Evolutionary conservation across 257 asterid genomes (phyloP), one percentile per base, ranked within the genome.

Genomic region (Leonotis leonurus): DNA sequence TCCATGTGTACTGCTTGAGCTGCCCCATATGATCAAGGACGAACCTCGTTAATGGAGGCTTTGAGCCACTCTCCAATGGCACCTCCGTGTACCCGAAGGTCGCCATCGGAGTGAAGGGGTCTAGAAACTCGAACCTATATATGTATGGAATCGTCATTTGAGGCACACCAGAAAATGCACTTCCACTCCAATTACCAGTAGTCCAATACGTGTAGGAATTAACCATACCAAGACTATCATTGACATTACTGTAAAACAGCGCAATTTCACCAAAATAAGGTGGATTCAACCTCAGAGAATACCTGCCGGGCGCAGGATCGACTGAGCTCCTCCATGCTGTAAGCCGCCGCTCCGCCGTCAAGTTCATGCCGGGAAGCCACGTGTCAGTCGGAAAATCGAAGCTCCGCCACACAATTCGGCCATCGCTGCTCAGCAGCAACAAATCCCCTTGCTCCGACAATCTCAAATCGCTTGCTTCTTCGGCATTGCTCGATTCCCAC

Each of bases 311-410:
- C 18, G 88, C 67, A 26, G 88, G 93, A 60, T 87, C 84, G 21
- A 35, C 73, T 3, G 87, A 75, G 53, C 95, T 87, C 78, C 64
- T 78, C 95, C 95, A 87, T 8, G 83, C 76, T 30, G 76, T 80
- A 8, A 87, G 73, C 78, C 72, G 63, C 21, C 48, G 70, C 36
- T 49, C 72, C 53, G 81, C 79, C 13, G 88, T 81, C 73, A 85
- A 40, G 55, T 85, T 80, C 90, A 85, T 83, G 17, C 92, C 94
- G 0, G 96, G 92, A 20, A 86, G 86, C 85, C 91, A 89, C 37
- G 95, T 83, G 73, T 87, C 93, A 11, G 95, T 72, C 17, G 95
- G 95, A 60, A 70, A 77, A 76, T 90, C 90, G 73, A 90, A 87
- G 74, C 93, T 87, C 56, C 78, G 88, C 97, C 97, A 90, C 67